Evolutionary conservation across 805 yeast species (phyloP).

Genomic region (Kazachstania africana): DNA sequence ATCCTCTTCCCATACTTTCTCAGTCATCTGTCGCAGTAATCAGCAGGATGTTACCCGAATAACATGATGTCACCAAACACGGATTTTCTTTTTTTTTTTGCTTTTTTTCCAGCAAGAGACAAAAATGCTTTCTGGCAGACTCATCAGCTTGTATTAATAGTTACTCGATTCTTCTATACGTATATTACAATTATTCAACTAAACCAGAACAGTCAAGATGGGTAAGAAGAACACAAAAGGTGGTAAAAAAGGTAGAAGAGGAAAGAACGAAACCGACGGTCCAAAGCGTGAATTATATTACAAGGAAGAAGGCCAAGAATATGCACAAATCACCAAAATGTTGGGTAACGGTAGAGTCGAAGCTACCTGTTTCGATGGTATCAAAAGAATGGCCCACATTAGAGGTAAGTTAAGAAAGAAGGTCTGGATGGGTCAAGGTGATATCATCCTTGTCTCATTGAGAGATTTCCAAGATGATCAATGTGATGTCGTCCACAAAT

Average conservation of each 20-base stretch:
- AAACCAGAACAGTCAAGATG: slow-evolving; percentile 20
- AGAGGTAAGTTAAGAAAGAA: slow-evolving; percentile 99
- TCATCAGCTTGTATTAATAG: no score
- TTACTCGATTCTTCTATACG: no score
- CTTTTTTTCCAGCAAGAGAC: no score
- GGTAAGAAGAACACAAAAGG: slow-evolving; percentile 40
- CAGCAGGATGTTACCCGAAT: no score
- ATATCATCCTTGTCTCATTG: slow-evolving; percentile 84
- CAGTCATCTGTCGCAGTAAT: no score
- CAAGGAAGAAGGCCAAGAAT: slow-evolving; percentile 96
- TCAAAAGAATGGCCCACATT: slow-evolving; percentile 90
- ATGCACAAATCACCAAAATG: slow-evolving; percentile 97
- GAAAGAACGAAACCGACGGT: slow-evolving; percentile 85
- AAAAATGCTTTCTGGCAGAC: no score
- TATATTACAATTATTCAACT: no score
- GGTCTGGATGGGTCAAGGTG: slow-evolving; percentile 99
- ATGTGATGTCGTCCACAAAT: slow-evolving; percentile 96
- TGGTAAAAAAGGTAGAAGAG: slow-evolving; percentile 92
- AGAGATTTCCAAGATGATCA: slow-evolving; percentile 98
- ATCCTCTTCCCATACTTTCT: no score
- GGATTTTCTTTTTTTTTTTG: no score
- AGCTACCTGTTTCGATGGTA: slow-evolving; percentile 90
- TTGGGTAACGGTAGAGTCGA: slow-evolving; percentile 96
- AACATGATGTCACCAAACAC: no score
- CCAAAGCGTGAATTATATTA: slow-evolving; percentile 89